phyloP scores from a whole-genome alignment of 1,284 basidiomycete species.

The Boletellus deceptivus region DNA sequence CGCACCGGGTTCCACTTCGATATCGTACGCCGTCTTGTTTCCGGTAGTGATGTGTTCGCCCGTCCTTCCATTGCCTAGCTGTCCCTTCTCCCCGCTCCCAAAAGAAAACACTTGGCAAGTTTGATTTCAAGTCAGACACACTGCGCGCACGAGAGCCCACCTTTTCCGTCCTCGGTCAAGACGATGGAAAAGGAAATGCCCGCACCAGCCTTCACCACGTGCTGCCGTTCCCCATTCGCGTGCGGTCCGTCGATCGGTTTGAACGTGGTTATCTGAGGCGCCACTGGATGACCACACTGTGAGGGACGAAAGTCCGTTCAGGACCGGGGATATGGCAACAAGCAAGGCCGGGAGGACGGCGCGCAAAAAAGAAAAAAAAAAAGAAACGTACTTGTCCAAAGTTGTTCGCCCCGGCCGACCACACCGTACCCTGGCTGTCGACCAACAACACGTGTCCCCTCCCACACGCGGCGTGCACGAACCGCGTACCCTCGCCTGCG shows the following conservation, averaged over 20 bases:
- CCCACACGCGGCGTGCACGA: conserved; percentile 82
- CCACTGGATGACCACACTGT: conserved; percentile 70
- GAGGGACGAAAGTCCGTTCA: no score
- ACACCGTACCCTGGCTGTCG: conserved; percentile 77
- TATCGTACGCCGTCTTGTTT: conserved; percentile 80
- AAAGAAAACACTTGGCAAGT: conserved; percentile 70
- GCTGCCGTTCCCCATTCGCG: conserved; percentile 56
- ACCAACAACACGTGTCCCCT: conserved; percentile 82
- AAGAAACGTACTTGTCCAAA: conserved; percentile 69
- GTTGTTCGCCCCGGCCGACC: conserved; percentile 81
- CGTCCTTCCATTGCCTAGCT: conserved; percentile 87
- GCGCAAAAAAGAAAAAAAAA: conserved; percentile 10
- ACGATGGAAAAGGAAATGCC: conserved; percentile 85
- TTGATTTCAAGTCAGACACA: conserved; percentile 6
- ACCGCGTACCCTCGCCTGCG: conserved; percentile 57
- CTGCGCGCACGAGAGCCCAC: conserved; percentile 35
- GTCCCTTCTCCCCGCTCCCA: conserved; percentile 91
- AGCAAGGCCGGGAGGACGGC: not conserved
- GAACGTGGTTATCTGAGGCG: conserved; percentile 65
- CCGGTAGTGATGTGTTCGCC: conserved; percentile 85
- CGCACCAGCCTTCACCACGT: conserved; percentile 71
- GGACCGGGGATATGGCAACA: not conserved
- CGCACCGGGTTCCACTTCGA: conserved; percentile 68
- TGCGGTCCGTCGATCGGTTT: conserved; percentile 59
- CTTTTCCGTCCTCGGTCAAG: conserved; percentile 76